phyloP scores from a whole-genome alignment of 225 moss, liverwort and hornwort species.

The Bryoerythrophyllum caledonicum region DNA sequence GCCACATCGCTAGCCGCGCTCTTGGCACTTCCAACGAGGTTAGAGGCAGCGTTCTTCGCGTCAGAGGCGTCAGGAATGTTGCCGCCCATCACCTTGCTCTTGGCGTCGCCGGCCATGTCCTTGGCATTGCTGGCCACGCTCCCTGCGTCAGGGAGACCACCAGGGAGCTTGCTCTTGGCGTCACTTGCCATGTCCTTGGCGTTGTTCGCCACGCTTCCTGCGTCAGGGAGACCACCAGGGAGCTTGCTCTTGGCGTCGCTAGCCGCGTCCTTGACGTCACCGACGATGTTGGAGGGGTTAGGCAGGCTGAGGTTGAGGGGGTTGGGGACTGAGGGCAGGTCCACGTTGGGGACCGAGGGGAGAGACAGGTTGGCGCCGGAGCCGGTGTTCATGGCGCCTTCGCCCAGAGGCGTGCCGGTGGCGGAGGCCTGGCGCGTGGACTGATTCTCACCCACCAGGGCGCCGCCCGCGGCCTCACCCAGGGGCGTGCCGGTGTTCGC shows the following conservation, averaged over 20 bases:
- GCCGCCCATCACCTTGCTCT: not conserved
- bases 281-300: not conserved
- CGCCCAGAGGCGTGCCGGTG: not conserved
- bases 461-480: not conserved
- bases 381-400: not conserved
- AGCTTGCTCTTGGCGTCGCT: conserved; percentile 8
- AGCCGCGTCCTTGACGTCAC: conserved; percentile 7
- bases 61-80: not conserved
- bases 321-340: not conserved
- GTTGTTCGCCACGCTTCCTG: not conserved
- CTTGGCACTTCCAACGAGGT: not conserved
- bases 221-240: not conserved
- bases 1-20: not conserved
- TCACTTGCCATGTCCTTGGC: conserved; percentile 5
- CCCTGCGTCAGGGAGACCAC: not conserved
- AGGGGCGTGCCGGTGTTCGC: not conserved
- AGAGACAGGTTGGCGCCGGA: not conserved
- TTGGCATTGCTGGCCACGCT: not conserved
- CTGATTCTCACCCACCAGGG: not conserved
- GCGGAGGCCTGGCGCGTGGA: not conserved
- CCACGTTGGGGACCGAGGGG: not conserved
- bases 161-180: conserved; percentile 5
- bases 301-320: conserved; percentile 5
- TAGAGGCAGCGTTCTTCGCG: not conserved
- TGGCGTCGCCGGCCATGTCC: not conserved